Evolutionary conservation across 140 eudicot genomes (phyloP), one percentile per base, ranked within the genome.

Genomic region (Anethum foeniculum): DNA sequence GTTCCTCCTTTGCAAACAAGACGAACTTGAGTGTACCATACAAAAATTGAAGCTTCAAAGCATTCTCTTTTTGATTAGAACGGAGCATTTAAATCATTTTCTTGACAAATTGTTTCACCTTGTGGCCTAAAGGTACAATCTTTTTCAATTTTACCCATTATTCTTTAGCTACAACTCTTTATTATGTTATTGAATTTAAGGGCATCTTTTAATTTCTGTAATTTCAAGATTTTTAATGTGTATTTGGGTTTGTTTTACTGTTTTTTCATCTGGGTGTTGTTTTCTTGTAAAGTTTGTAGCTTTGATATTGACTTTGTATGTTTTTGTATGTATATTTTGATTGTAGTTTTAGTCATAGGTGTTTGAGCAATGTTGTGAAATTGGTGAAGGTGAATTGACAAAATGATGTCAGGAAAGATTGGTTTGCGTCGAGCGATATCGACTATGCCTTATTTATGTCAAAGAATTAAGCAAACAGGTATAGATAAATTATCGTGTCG

Each of bases 401-500:
- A 36, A 54, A 85, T 62, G 83, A 73, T 80, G 76, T 81, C 80
- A 19, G 75, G 47, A 4, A 27, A 82, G 28, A 74, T 84, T 25
- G 34, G 76, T 81, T 76, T 68, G 21, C 81, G 83, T 36, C 82
- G 97, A n/a, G 79, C 88, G 25, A 83, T 93, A 62, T 87, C 85
- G 48, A 87, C 93, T 3, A 39, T 68, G 27, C 81, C 96, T 58
- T 81, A 69, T 78, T 84, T 90, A 38, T 86, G 79, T 71, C 83
- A 86, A 16, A 90, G 98, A 87, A 87, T 88, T 75, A 91, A 93
- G 82, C 96, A 90, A 87, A 88, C 97, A 90, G 98, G 98, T 93
- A 60, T 47, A 0, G 38, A 58, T 51, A 51, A 11, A 25, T 72
- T 46, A 44, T 11, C 10, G 43, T 16, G 18, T 39, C 41, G 4